Base-by-base conservation (phyloP, 139 green algal genomes). In the Chlamydomonas incerta region DNA sequence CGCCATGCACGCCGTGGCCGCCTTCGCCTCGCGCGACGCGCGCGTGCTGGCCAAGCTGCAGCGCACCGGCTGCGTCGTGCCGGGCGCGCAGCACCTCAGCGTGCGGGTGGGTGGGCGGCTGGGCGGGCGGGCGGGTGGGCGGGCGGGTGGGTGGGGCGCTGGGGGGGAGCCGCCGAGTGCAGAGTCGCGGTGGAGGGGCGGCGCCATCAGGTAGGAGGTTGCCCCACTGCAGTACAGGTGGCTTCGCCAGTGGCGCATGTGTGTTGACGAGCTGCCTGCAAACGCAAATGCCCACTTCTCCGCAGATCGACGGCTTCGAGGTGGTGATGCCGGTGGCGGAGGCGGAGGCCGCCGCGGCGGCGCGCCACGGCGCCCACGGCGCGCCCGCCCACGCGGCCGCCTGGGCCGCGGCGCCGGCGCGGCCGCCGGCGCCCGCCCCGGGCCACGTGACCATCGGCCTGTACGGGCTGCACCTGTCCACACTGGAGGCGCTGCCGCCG, bases 1-100 rank as follows among this genome's bases (percentile, higher is more conserved):
- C 66, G 37, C 70, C 1, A 14, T 57, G 81, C 66, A 74, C 29
- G 87, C 81, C 14, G 65, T 81, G 67, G 81, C 74, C 50, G 81
- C 31, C 11, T 85, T 88, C 26, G 46, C 20, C 3, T 23, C 24
- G 3, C 65, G 29, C 8, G 50, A 84, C 2, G 66, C 74, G 8
- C 72, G 81, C 28, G 28, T 89, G 55, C 77, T 82, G 37, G 84
- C 88, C 20, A 50, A 70, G 67, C 66, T 89, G n/a, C 72, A 86
- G 83, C 74, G 83, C 24, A 31, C 90, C 50, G 58, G 47, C 46
- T 82, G 52, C 20, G 21, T 26, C 47, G 50, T 31, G 63, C 47
- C 66, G 20, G 35, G 41, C 41, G 41, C 79, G 24, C 66, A 37
- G 79, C 52, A 29, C n/a, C 66, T 85, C n/a, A 47, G 31, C 18